Percentiles rank a stretch among this genome's conserved stretches.
These are phyloP conservation scores for Scutellaria minor DNA, from an alignment of 257 asterid species.

Conservation along the genomic window DNA sequence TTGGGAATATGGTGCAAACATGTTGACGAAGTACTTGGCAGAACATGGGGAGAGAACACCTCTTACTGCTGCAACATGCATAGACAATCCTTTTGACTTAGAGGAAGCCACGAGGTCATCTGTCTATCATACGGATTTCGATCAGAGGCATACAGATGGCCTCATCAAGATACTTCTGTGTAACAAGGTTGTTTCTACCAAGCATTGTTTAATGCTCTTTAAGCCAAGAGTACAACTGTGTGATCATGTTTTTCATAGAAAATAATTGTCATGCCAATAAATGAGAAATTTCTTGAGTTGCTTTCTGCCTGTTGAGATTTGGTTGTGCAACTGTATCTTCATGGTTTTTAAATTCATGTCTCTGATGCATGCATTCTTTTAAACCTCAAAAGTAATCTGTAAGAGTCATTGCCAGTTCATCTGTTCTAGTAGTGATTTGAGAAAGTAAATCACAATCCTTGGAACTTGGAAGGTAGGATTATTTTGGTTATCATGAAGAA, in stretches of 20 bases:
- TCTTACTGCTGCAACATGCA: conserved; percentile 91
- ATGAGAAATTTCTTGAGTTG: conserved; percentile 8
- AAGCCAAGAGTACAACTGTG: conserved; percentile 8
- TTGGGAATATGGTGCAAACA: conserved; percentile 98
- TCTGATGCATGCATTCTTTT: conserved; percentile 18
- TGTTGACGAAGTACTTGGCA: conserved; percentile 94
- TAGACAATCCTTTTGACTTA: conserved; percentile 95
- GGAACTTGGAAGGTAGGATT: neutral
- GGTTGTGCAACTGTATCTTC: neutral
- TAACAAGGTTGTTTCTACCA: conserved; percentile 69
- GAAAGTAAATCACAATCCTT: neutral
- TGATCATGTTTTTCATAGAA: conserved; percentile 23
- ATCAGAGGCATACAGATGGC: conserved; percentile 69
- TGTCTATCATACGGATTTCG: conserved; percentile 51
- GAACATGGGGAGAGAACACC: conserved; percentile 91
- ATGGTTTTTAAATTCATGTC: conserved; percentile 4
- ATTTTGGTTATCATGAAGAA: neutral
- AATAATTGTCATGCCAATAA: conserved; percentile 5
- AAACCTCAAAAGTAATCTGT: conserved; percentile 6
- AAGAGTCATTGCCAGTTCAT: neutral
- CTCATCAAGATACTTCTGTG: conserved; percentile 70
- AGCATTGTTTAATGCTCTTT: conserved; percentile 9
- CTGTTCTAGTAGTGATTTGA: conserved; percentile 16
- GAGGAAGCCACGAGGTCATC: conserved; percentile 75
- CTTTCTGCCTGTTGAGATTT: neutral